Conservation (phyloP, 2,329 filamentous ascomycete genomes). For the Elsinoe perseae region DNA sequence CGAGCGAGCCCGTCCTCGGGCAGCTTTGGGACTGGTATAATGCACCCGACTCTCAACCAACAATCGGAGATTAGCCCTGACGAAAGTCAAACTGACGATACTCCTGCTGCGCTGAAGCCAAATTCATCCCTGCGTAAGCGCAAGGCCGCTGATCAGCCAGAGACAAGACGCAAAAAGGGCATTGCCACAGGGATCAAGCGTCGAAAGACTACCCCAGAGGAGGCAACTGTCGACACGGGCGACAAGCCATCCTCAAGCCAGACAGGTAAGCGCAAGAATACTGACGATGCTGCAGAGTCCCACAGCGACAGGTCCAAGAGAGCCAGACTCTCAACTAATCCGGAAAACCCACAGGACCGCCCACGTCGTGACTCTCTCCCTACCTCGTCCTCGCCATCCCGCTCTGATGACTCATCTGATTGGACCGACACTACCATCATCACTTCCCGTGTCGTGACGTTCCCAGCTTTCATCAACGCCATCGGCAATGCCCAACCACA, state of each 20-base stretch:
- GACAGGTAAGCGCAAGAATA: background rate
- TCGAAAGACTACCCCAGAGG: background rate
- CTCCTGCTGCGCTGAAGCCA: background rate
- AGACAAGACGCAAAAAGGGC: background rate
- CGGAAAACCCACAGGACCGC: background rate
- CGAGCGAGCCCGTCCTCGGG: background rate
- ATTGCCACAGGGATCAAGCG: background rate
- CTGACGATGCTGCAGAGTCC: background rate
- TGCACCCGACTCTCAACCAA: background rate
- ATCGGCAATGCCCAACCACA: background rate
- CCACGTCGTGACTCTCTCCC: background rate
- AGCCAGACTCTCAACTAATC: background rate
- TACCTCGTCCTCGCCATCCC: background rate
- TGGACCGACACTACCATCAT: background rate
- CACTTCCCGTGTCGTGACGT: background rate
- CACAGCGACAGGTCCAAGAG: background rate
- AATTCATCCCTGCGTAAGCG: background rate
- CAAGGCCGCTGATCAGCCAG: background rate
- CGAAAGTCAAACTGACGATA: background rate
- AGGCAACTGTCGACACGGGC: background rate
- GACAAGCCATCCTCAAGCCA: background rate
- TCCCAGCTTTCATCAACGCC: background rate
- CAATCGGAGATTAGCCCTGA: no score
- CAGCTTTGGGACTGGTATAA: background rate
- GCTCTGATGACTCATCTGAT: background rate